phyloP scores from a whole-genome alignment of 106 monocot genomes.

The Posidonia australis region DNA sequence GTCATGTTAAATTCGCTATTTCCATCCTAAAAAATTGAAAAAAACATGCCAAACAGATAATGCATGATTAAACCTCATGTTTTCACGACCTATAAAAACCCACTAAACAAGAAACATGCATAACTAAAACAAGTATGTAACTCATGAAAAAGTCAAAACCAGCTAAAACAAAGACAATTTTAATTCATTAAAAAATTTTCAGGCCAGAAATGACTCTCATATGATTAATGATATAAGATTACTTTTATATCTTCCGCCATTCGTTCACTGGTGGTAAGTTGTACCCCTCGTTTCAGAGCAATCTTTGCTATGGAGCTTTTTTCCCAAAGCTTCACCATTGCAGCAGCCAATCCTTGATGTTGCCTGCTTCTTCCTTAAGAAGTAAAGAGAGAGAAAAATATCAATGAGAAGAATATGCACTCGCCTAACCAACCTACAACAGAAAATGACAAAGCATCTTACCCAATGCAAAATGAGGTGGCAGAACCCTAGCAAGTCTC shows the following conservation, averaged over 20 bases:
- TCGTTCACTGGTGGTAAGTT: conserved; percentile 93
- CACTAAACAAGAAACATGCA: too few relatives aligned
- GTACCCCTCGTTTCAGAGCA: conserved; percentile 86
- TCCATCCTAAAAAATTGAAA: too few relatives aligned
- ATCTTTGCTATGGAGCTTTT: conserved; percentile 91
- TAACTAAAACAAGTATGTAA: too few relatives aligned
- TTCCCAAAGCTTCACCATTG: conserved; percentile 89
- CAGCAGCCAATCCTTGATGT: conserved; percentile 80
- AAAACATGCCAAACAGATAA: too few relatives aligned
- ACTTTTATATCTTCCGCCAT: conserved; percentile 97
- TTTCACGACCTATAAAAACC: too few relatives aligned
- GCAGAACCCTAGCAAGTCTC: conserved; percentile 70
- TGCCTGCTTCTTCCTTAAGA: conserved; percentile 84
- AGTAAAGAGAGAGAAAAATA: conserved; percentile 1
- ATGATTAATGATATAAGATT: conserved; percentile 1
- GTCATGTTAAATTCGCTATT: too few relatives aligned
- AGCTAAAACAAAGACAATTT: too few relatives aligned
- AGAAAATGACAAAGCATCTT: conserved; percentile 11
- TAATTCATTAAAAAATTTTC: too few relatives aligned
- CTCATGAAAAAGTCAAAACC: too few relatives aligned
- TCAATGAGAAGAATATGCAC: not conserved
- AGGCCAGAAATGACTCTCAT: too few relatives aligned
- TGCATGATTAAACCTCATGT: too few relatives aligned
- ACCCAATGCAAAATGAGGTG: conserved; percentile 98
- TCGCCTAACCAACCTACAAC: not conserved